Conservation (phyloP, 805 yeast genomes). For the Starmerella sp. region DNA sequence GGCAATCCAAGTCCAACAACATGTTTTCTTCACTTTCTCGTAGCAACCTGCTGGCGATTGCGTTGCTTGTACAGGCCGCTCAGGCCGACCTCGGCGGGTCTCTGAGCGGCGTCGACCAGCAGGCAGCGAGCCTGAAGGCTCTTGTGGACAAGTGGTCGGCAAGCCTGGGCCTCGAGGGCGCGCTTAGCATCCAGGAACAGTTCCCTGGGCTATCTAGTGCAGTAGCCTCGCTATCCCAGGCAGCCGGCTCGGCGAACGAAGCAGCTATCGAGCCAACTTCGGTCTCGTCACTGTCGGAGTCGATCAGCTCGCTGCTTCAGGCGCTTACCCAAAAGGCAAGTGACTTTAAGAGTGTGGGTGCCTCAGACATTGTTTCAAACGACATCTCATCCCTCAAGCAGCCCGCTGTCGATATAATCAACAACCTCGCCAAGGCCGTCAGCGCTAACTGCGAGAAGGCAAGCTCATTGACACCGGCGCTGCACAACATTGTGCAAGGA, state of each 20-base stretch:
- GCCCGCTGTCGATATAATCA: conserved; percentile 18
- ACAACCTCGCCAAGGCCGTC: conserved; percentile 15
- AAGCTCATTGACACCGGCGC: conserved; percentile 5
- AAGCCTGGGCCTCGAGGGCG: conserved; percentile 16
- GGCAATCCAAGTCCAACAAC: too few species aligned
- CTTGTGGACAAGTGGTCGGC: conserved; percentile 12
- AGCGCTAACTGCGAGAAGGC: conserved; percentile 12
- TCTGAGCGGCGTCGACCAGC: neutral
- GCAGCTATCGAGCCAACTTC: conserved; percentile 10
- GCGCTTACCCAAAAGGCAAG: conserved; percentile 20
- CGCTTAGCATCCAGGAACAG: conserved; percentile 16
- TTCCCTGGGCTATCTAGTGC: conserved; percentile 11
- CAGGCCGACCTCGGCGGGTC: conserved; percentile 8
- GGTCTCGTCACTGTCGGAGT: conserved; percentile 4
- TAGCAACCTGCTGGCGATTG: neutral
- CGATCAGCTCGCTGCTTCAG: conserved; percentile 14
- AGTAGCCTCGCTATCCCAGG: conserved; percentile 3
- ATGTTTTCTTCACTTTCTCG: neutral
- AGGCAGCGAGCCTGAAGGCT: conserved; percentile 4
- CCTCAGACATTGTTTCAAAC: conserved; percentile 20
- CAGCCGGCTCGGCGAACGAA: conserved; percentile 9
- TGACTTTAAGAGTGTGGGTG: conserved; percentile 22
- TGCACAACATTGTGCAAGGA: conserved; percentile 9
- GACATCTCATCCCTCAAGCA: conserved; percentile 19
- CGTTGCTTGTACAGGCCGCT: neutral